Conservation (phyloP, 495 filamentous ascomycete species). For the Tricharina praecox region DNA sequence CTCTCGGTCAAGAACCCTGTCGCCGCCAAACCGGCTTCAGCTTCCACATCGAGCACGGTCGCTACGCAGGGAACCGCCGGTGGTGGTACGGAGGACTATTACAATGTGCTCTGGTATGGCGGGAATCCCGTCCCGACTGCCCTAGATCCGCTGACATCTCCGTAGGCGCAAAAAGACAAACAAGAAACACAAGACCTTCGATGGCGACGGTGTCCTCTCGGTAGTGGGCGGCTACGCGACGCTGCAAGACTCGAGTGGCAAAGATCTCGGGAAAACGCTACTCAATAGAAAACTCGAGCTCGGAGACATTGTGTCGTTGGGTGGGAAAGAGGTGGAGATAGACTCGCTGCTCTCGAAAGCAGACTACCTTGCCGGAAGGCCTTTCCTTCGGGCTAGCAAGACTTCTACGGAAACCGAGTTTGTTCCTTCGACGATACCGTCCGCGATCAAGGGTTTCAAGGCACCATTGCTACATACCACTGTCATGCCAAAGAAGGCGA, state of each 20-base stretch:
- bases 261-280: constrained; percentile 41
- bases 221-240: constrained; percentile 41
- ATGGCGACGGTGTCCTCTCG: constrained; percentile 59
- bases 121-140: background rate
- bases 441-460: constrained; percentile 35
- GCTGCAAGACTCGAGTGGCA: constrained; percentile 48
- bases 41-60: background rate
- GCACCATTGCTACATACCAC: constrained; percentile 43
- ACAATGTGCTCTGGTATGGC: constrained; percentile 50
- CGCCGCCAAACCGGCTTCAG: background rate
- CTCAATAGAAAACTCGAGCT: constrained; percentile 40
- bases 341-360: constrained; percentile 45
- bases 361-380: constrained; percentile 45
- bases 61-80: background rate
- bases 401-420: constrained; percentile 6
- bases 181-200: constrained; percentile 79
- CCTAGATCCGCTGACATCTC: constrained; percentile 3
- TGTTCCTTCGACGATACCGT: background rate
- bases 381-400: constrained; percentile 30
- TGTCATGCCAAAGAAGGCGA: constrained; percentile 32
- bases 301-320: constrained; percentile 46
- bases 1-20: constrained; percentile 29
- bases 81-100: constrained; percentile 32
- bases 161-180: constrained; percentile 53
- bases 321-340: constrained; percentile 60